Percentiles rank a stretch among this genome's conserved stretches.
phyloP scores from a whole-genome alignment of 192 early-diverging fungal genomes.

The Thamnidium elegans region DNA sequence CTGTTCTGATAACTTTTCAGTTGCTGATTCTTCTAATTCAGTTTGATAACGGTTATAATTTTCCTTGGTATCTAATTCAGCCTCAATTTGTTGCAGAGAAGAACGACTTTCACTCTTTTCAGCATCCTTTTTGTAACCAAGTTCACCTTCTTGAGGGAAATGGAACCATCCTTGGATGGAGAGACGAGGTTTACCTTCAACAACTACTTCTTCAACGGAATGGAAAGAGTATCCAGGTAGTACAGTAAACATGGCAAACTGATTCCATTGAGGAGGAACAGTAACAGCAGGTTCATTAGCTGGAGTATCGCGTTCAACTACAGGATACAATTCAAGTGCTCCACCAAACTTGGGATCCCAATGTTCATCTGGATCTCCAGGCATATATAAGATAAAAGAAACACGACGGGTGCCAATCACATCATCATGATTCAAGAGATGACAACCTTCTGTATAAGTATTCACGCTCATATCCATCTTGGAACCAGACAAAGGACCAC shows the following conservation, averaged over 20 bases:
- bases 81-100: conserved; percentile 58
- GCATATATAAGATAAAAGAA: conserved; percentile 76
- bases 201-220: conserved; percentile 73
- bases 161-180: conserved; percentile 82
- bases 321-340: conserved; percentile 75
- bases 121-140: conserved; percentile 53
- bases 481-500: conserved; percentile 62
- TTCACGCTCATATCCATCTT: conserved; percentile 77
- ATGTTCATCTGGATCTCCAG: conserved; percentile 51
- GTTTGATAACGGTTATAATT: conserved; percentile 33
- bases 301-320: conserved; percentile 55
- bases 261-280: conserved; percentile 69
- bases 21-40: conserved; percentile 23
- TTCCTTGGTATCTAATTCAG: conserved; percentile 29
- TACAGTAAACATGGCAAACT: conserved; percentile 76
- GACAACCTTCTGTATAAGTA: conserved; percentile 67
- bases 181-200: conserved; percentile 49
- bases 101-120: conserved; percentile 47
- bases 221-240: conserved; percentile 78
- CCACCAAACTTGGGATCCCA: conserved; percentile 69
- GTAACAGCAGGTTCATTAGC: conserved; percentile 55
- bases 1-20: conserved; percentile 37
- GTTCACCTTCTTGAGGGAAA: conserved; percentile 67
- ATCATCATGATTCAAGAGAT: conserved; percentile 79
- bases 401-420: conserved; percentile 75